Evolutionary conservation across 352 stramenopile genomes (phyloP).

Genomic region (Thraustotheca clavata): DNA sequence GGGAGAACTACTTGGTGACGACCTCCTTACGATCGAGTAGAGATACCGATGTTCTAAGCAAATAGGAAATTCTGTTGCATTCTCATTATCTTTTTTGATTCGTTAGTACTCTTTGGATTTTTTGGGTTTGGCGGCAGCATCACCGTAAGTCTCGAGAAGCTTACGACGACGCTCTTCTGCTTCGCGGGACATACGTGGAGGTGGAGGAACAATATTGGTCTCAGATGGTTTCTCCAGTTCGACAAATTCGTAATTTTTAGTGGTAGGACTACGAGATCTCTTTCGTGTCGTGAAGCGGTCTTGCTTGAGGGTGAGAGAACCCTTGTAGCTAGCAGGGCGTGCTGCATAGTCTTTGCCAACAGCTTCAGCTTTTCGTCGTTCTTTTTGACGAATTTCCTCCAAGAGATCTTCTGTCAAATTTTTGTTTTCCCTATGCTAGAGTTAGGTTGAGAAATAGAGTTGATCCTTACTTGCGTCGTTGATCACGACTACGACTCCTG

Average conservation of each 20-base stretch:
- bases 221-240: slow-evolving; percentile 27
- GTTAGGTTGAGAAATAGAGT: too few relatives aligned
- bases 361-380: slow-evolving; percentile 84
- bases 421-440: slow-evolving; percentile 13
- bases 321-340: slow-evolving; percentile 89
- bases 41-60: not conserved
- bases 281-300: slow-evolving; percentile 80
- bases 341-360: slow-evolving; percentile 86
- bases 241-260: slow-evolving; percentile 44
- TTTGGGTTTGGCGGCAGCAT: slow-evolving; percentile 40
- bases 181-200: slow-evolving; percentile 23
- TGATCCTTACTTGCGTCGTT: slow-evolving; percentile 21
- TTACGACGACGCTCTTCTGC: slow-evolving; percentile 58
- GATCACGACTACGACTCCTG: slow-evolving; percentile 27
- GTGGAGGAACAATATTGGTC: not conserved
- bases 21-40: slow-evolving; percentile 42
- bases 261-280: slow-evolving; percentile 53
- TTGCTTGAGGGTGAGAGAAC: slow-evolving; percentile 85
- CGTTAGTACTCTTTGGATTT: not conserved
- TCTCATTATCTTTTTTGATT: not conserved
- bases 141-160: slow-evolving; percentile 71
- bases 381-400: slow-evolving; percentile 86
- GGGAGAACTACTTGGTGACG: slow-evolving; percentile 77
- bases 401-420: slow-evolving; percentile 72
- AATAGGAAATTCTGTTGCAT: not conserved